A percentile compares a stretch with the other conserved stretches of the same genome.
Evolutionary conservation across 345 rosid species (phyloP).

Genomic region (Aquilaria malaccensis): DNA sequence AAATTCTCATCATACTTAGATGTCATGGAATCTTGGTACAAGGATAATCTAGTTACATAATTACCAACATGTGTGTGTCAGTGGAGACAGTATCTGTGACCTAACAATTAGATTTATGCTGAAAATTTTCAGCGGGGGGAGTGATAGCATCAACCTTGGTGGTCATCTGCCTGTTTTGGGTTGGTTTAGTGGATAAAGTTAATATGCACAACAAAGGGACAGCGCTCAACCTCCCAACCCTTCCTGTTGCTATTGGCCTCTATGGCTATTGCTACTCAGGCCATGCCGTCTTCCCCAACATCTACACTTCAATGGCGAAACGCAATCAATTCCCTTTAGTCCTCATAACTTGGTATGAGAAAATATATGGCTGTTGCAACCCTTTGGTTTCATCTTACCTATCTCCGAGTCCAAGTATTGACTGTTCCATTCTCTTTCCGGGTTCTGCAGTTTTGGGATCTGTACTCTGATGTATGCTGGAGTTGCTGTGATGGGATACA

Average conservation of each 20-base stretch:
- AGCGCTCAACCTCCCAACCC: constrained; percentile 48
- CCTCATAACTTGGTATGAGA: constrained; percentile 59
- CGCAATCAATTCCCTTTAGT: constrained; percentile 64
- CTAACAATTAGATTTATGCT: not conserved
- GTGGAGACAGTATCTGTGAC: too few species aligned
- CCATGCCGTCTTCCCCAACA: constrained; percentile 96
- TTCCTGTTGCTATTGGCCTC: constrained; percentile 95
- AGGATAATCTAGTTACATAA: not conserved
- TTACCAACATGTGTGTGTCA: too few species aligned
- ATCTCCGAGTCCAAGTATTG: not conserved
- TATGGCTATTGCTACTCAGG: constrained; percentile 96
- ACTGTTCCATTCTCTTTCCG: not conserved
- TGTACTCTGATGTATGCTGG: constrained; percentile 80
- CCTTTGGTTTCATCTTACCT: not conserved
- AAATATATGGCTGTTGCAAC: not conserved
- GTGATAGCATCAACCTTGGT: constrained; percentile 80
- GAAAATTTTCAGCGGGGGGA: constrained; percentile 66
- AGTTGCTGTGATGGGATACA: constrained; percentile 82
- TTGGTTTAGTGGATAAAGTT: constrained; percentile 70
- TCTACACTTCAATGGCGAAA: constrained; percentile 86
- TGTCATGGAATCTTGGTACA: not conserved
- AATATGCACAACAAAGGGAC: constrained; percentile 66
- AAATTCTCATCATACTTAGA: constrained; percentile 1
- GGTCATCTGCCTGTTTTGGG: constrained; percentile 86
- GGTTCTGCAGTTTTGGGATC: constrained; percentile 48